Conservation (phyloP, 805 yeast genomes). For the Sungouiozyma intestinalis region DNA sequence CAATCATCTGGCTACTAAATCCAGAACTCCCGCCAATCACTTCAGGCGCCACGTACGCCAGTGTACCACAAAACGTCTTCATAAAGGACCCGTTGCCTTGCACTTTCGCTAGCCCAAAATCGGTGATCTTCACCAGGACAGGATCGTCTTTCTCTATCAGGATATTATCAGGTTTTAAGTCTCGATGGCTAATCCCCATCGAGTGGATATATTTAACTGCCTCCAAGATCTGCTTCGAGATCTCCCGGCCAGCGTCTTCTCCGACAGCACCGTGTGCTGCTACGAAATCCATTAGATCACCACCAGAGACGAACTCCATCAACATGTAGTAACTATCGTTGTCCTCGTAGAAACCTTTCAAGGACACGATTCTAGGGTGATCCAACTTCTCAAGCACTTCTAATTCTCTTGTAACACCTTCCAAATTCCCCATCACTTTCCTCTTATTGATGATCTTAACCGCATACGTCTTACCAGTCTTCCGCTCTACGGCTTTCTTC, state of each 20-base stretch:
- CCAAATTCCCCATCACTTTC: constrained; percentile 66
- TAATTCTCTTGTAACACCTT: constrained; percentile 79
- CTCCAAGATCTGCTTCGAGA: constrained; percentile 69
- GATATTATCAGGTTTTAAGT: constrained; percentile 92
- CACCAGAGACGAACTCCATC: constrained; percentile 95
- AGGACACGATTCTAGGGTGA: constrained; percentile 76
- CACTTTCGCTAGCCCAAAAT: constrained; percentile 91
- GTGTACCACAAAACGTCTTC: constrained; percentile 95
- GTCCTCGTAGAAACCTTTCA: constrained; percentile 82
- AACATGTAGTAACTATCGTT: constrained; percentile 70
- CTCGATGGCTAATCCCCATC: constrained; percentile 90
- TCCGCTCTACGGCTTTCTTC: constrained; percentile 76
- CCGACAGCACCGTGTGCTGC: constrained; percentile 87
- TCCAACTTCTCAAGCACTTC: constrained; percentile 65
- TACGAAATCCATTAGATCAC: constrained; percentile 95
- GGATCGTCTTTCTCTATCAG: constrained; percentile 87
- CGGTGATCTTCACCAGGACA: constrained; percentile 83
- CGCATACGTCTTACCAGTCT: constrained; percentile 79
- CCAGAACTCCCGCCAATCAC: constrained; percentile 37
- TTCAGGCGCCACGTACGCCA: constrained; percentile 97
- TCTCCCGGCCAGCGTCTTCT: constrained; percentile 82
- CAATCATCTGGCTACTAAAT: background rate
- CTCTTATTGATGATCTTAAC: constrained; percentile 81
- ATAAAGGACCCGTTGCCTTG: constrained; percentile 74
- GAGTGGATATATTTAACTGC: constrained; percentile 84